Evolutionary conservation across 805 yeast genomes (phyloP).

Genomic region (Diddensiella transvaalensis): DNA sequence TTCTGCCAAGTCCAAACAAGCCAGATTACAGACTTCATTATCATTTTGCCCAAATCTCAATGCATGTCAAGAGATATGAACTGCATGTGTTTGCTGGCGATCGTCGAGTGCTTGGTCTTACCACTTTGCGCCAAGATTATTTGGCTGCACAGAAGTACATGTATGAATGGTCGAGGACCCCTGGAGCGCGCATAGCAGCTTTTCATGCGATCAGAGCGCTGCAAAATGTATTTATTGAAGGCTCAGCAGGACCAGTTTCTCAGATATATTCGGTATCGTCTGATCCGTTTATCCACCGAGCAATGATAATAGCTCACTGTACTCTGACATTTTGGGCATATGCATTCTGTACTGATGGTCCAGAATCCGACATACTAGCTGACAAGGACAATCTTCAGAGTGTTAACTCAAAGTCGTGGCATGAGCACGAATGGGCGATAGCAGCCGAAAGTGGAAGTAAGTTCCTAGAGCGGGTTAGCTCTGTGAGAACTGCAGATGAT

Average conservation of each 20-base stretch:
- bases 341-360: constrained; percentile 30
- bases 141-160: constrained; percentile 48
- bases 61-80: constrained; percentile 67
- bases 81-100: constrained; percentile 75
- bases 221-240: constrained; percentile 55
- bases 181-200: constrained; percentile 50
- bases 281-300: constrained; percentile 27
- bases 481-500: constrained; percentile 10
- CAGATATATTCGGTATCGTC: constrained; percentile 13
- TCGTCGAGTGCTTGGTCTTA: constrained; percentile 70
- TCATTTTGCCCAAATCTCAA: constrained; percentile 67
- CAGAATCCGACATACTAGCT: constrained; percentile 25
- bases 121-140: constrained; percentile 48
- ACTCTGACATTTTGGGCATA: constrained; percentile 31
- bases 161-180: constrained; percentile 46
- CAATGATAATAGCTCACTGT: constrained; percentile 25
- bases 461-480: constrained; percentile 43
- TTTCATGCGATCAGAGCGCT: constrained; percentile 54
- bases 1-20: constrained; percentile 2
- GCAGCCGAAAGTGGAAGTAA: constrained; percentile 45
- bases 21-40: constrained; percentile 30
- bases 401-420: constrained; percentile 10
- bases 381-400: constrained; percentile 6
- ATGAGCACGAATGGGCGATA: constrained; percentile 31
- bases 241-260: constrained; percentile 1